Evolutionary conservation across 352 stramenopile species (phyloP), one percentile per base, ranked within the genome.

Genomic region (Globisporangium middletonii): DNA sequence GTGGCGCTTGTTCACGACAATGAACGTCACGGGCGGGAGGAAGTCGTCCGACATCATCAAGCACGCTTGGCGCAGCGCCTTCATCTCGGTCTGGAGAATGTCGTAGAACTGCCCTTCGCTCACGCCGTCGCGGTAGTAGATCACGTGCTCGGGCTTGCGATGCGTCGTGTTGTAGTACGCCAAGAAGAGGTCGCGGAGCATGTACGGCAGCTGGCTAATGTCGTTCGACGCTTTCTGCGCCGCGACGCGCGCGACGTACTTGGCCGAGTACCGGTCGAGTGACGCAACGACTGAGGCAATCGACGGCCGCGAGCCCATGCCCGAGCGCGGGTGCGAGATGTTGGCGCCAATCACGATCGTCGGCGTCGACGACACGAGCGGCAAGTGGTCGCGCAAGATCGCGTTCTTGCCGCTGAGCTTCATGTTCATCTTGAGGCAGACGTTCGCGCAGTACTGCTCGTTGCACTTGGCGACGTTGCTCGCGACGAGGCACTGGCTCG

Each of bases 91-190:
- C 52, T 89, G 68, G 27, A 91, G 61, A 13, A 95, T 86, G 53
- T 86, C 77, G 50, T 83, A 68, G 55, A 81, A 93, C 63, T 96
- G 78, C 1, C 85, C 85, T 65, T 95, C 87, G 55, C 78, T 91
- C 28, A 96, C 83, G 50, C 86, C 86, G 50, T 94, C 86, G 27
- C 86, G 83, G 59, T 94, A 94, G 63, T 92, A 96, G 12, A 96
- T 63, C 30, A 96, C 81, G 26, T 77, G 77, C 46, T 89, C 72
- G 0, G 87, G 87, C 60, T 93, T 92, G 45, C 77, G 68, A 33
- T 72, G 77, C 19, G 82, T 94, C 28, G 71, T 68, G 46, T 74
- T 51, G 62, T 89, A 92, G 63, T 87, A 96, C 12, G 71, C 71
- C 51, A 90, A 68, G 48, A 96, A 81, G 26, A 96, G 66, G 16